These are phyloP conservation scores for Fusarium sp. DNA, from an alignment of 2,329 filamentous ascomycete genomes.

Conservation along the genomic window DNA sequence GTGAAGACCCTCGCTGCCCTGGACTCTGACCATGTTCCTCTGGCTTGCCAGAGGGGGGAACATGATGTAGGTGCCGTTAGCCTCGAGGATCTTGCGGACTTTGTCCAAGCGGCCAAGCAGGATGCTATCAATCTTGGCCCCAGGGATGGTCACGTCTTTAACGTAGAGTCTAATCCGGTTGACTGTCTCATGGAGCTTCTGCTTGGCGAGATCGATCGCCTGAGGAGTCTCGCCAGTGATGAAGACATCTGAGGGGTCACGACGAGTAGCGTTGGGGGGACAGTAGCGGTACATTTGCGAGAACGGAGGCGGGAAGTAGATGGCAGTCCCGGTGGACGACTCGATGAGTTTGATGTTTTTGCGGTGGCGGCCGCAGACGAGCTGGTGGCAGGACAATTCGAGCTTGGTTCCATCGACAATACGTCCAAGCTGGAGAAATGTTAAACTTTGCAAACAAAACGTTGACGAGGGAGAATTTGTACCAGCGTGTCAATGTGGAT, in stretches of 20 bases:
- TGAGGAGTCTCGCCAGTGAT: constrained; percentile 92
- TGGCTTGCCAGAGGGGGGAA: constrained; percentile 90
- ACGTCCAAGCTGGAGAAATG: constrained; percentile 70
- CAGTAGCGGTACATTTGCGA: constrained; percentile 92
- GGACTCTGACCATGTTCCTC: constrained; percentile 86
- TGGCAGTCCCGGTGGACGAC: constrained; percentile 93
- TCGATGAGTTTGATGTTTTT: constrained; percentile 99
- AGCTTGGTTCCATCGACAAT: constrained; percentile 84
- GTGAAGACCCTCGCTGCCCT: constrained; percentile 92
- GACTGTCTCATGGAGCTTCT: constrained; percentile 89
- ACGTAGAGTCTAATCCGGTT: constrained; percentile 84
- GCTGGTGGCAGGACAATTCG: constrained; percentile 88
- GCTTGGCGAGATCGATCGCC: constrained; percentile 88
- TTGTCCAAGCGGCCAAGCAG: constrained; percentile 92
- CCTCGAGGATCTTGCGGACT: constrained; percentile 97
- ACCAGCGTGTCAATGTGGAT: constrained; percentile 98
- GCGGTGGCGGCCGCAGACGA: constrained; percentile 91
- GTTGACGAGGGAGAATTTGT: constrained; percentile 39
- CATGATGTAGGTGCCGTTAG: constrained; percentile 94
- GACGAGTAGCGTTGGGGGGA: constrained; percentile 81
- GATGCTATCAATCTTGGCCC: constrained; percentile 95
- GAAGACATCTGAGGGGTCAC: constrained; percentile 91
- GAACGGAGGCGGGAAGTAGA: constrained; percentile 97
- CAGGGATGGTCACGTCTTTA: constrained; percentile 91
- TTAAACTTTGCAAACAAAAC: constrained; percentile 25